A percentile compares a stretch with the other conserved stretches of the same genome.
These are phyloP conservation scores for Podila verticillata DNA, from an alignment of 192 early-diverging fungal species.

Conservation along the genomic window DNA sequence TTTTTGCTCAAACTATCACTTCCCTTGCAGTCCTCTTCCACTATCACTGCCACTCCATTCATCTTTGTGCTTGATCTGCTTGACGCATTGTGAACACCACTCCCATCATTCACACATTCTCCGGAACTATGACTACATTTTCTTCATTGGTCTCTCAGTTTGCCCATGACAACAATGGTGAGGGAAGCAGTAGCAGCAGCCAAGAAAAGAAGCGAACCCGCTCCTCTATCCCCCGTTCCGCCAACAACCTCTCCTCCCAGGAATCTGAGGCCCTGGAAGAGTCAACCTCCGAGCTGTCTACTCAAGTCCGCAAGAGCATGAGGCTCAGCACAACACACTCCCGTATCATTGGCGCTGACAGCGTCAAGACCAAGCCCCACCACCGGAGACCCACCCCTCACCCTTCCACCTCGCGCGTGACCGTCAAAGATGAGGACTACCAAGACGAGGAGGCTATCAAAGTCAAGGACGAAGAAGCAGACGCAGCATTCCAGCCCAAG, in stretches of 20 bases:
- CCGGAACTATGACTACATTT: constrained; percentile 12
- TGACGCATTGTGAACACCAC: too few species aligned
- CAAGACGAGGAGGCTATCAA: not conserved
- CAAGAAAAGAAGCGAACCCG: constrained; percentile 19
- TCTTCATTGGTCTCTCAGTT: constrained; percentile 31
- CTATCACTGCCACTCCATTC: not conserved
- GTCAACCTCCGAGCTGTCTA: constrained; percentile 1
- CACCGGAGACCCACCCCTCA: constrained; percentile 4
- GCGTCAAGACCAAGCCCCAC: constrained; percentile 35
- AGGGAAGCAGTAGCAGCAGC: constrained; percentile 1
- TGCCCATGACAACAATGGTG: constrained; percentile 17
- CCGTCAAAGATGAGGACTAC: not conserved
- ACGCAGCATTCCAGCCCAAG: not conserved
- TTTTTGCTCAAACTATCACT: too few species aligned
- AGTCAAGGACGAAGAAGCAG: constrained; percentile 11
- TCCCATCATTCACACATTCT: not conserved
- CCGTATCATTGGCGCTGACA: constrained; percentile 23
- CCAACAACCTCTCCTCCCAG: not conserved
- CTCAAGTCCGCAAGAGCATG: constrained; percentile 31
- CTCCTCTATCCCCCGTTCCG: not conserved
- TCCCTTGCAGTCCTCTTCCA: not conserved
- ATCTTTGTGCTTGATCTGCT: not conserved
- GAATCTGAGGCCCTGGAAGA: not conserved
- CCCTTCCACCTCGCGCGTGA: not conserved
- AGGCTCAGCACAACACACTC: constrained; percentile 16